Base-by-base conservation (phyloP, 805 yeast species). In the Starmerella sirachaensis region DNA sequence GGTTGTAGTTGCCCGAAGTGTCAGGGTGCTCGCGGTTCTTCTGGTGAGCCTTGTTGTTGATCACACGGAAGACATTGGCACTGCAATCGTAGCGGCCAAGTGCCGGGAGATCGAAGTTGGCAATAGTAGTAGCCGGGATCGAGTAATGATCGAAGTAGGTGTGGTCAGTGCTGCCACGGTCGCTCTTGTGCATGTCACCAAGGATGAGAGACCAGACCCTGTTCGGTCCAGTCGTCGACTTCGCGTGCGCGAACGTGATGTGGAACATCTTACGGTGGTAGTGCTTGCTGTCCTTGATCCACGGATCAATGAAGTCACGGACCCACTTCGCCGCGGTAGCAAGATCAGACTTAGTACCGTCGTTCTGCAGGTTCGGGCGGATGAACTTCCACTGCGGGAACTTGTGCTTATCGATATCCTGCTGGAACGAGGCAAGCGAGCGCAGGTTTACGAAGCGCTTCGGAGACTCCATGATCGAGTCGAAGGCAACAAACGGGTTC, bases 131-230 rank as follows among this genome's bases (percentile, higher is more conserved):
- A n/a, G 74, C 59, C 34, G 69, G 45, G 51, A 65, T 64, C 24
- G 73, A 63, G 62, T 68, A 70, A 54, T 70, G 74, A 55, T 66
- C 63, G 57, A 70, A 70, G 61, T 58, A 69, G 29, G 69, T 69
- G 42, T 48, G 46, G 49, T 70, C 75, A 10, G 55, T 49, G 35
- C 70, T 65, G 45, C 70, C 71, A 45, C 57, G 54, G 43, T 57
- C 50, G 5, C 50, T 46, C 28, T 62, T 62, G 41, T 67, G 65
- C 42, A 70, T 52, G 46, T 70, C 72, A 46, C 74, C 74, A 27
- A 70, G 60, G 38, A 70, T 56, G 17, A 69, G 46, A 14, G 70
- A 58, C 46, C 46, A 65, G 26, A 69, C 70, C 35, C 57, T 62
- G 65, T 70, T 70, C 47, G 61, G 58, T 48, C 58, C 55, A 23